phyloP scores from a whole-genome alignment of 192 early-diverging fungal species.

The Podila verticillata region DNA sequence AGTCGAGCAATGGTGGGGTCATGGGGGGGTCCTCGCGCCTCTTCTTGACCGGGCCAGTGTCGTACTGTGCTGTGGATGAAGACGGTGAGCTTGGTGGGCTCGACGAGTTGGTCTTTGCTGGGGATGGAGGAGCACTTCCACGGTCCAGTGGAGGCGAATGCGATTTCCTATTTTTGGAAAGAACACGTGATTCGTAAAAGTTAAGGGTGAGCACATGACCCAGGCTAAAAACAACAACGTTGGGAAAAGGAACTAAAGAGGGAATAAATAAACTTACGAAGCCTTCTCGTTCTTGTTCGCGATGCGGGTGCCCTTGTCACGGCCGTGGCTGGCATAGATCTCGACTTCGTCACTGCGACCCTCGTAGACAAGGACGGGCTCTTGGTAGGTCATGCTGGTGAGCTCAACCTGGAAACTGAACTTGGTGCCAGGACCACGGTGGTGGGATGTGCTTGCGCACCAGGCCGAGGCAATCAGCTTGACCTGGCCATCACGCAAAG shows the following conservation, averaged over 20 bases:
- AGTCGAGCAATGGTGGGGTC: slow-evolving; percentile 28
- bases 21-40: slow-evolving; percentile 28
- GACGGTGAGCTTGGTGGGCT: slow-evolving; percentile 45
- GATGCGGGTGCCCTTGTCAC: slow-evolving; percentile 39
- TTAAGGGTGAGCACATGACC: neutral
- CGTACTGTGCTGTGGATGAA: slow-evolving; percentile 12
- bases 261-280: slow-evolving; percentile 10
- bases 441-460: slow-evolving; percentile 51
- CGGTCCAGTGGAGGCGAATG: slow-evolving; percentile 35
- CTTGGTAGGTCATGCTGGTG: slow-evolving; percentile 36
- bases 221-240: too few species aligned
- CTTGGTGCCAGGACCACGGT: slow-evolving; percentile 51
- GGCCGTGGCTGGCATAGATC: slow-evolving; percentile 50
- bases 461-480: slow-evolving; percentile 49
- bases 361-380: slow-evolving; percentile 32
- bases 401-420: slow-evolving; percentile 51
- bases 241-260: too few species aligned
- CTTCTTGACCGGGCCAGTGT: slow-evolving; percentile 35
- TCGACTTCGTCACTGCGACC: slow-evolving; percentile 51
- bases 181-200: neutral
- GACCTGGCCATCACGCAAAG: slow-evolving; percentile 42
- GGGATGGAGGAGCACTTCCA: slow-evolving; percentile 41
- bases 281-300: slow-evolving; percentile 35
- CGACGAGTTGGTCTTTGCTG: slow-evolving; percentile 40
- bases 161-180: slow-evolving; percentile 37